Evolutionary conservation across 148 eudicot species (phyloP).

Genomic region (Arbutus unedo): DNA sequence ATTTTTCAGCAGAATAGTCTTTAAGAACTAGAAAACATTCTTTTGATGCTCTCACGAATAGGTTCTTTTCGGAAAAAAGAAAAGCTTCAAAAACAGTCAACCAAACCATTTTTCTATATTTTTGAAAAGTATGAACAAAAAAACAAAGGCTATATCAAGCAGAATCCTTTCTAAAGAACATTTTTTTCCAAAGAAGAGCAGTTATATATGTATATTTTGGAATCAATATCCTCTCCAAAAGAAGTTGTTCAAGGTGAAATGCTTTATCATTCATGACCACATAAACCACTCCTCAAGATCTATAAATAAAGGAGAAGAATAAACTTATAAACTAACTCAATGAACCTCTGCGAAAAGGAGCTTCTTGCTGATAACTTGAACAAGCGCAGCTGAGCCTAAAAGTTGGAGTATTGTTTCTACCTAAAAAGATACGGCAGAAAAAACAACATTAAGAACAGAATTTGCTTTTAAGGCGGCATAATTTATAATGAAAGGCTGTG

Average conservation of each 20-base stretch:
- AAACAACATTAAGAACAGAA: background rate
- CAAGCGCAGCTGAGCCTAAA: constrained; percentile 75
- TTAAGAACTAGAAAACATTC: background rate
- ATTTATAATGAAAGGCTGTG: background rate
- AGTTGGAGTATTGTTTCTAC: constrained; percentile 84
- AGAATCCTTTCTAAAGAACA: background rate
- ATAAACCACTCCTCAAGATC: background rate
- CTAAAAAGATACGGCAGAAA: constrained; percentile 36
- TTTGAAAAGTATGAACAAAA: background rate
- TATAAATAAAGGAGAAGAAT: background rate
- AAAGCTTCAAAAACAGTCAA: background rate
- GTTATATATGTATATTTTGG: background rate
- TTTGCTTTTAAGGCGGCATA: constrained; percentile 2
- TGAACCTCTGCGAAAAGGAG: constrained; percentile 84
- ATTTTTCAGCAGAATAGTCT: background rate
- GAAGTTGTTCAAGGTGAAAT: background rate
- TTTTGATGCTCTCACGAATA: background rate
- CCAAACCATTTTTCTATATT: background rate
- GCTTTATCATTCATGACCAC: background rate
- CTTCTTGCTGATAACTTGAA: constrained; percentile 81
- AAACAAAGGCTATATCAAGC: background rate
- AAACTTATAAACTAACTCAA: background rate
- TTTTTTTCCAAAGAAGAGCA: background rate
- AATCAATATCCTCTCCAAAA: background rate
- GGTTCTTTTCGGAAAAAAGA: too few species aligned